phyloP scores from a whole-genome alignment of 169 alveolate species.

The Babesia bovis region DNA sequence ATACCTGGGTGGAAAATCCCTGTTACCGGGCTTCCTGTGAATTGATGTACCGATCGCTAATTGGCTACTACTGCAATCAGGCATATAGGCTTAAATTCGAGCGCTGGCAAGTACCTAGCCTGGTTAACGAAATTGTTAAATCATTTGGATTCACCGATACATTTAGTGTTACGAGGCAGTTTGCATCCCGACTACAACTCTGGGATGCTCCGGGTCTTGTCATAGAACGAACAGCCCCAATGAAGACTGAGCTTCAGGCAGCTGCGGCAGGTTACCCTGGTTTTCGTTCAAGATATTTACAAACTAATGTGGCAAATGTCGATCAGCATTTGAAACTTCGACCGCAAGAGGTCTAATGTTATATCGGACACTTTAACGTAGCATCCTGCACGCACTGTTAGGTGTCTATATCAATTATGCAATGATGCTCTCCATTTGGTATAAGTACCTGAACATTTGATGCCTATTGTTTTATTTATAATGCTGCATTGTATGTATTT shows the following conservation, averaged over 20 bases:
- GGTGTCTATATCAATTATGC: too few species aligned
- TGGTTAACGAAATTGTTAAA: conserved; percentile 38
- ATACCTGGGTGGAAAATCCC: conserved; percentile 14
- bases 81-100: conserved; percentile 52
- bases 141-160: conserved; percentile 47
- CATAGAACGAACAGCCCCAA: conserved; percentile 8
- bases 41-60: conserved; percentile 51
- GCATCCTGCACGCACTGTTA: too few species aligned
- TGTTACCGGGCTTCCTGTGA: conserved; percentile 43
- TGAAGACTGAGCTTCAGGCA: conserved; percentile 51
- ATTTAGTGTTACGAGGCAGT: conserved; percentile 56
- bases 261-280: conserved; percentile 56
- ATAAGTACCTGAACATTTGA: too few species aligned
- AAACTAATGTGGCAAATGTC: background rate
- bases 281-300: conserved; percentile 31
- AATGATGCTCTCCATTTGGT: too few species aligned
- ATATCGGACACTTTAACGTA: background rate
- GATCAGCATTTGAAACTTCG: background rate
- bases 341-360: background rate
- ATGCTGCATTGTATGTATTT: too few species aligned
- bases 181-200: conserved; percentile 60
- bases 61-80: conserved; percentile 58
- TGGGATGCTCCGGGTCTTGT: conserved; percentile 64
- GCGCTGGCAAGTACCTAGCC: conserved; percentile 67
- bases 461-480: too few species aligned